A percentile compares a stretch with the other conserved stretches of the same genome.
Conservation (phyloP, 2,329 filamentous ascomycete species). For the Passalora sequoiae region DNA sequence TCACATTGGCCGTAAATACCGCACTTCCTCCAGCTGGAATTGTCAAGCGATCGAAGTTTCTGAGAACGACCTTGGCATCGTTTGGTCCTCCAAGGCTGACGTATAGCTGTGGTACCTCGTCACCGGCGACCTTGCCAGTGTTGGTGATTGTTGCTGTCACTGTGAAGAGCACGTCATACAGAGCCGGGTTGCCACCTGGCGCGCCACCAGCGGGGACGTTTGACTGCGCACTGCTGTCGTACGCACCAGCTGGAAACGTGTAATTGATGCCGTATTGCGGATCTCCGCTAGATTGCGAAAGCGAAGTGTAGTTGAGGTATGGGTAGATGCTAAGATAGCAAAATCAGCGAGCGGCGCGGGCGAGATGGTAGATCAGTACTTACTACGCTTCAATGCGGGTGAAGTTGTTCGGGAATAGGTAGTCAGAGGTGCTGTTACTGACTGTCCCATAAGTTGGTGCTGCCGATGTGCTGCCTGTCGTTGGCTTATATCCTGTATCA, state of each 20-base stretch:
- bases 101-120: slow-evolving; percentile 71
- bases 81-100: slow-evolving; percentile 72
- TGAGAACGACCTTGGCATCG: slow-evolving; percentile 62
- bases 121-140: slow-evolving; percentile 59
- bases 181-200: slow-evolving; percentile 54
- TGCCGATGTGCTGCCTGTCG: slow-evolving; percentile 55
- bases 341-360: background rate
- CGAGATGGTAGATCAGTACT: background rate
- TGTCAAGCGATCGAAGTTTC: slow-evolving; percentile 73
- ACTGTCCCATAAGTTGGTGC: slow-evolving; percentile 62
- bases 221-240: slow-evolving; percentile 56
- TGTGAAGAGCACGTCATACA: slow-evolving; percentile 66
- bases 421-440: slow-evolving; percentile 59
- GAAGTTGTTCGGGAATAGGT: slow-evolving; percentile 61
- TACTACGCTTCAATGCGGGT: slow-evolving; percentile 47
- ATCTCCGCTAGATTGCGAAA: slow-evolving; percentile 54
- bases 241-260: slow-evolving; percentile 53
- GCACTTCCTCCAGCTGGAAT: slow-evolving; percentile 64
- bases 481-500: slow-evolving; percentile 54
- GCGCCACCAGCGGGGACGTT: slow-evolving; percentile 60
- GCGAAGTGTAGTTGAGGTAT: slow-evolving; percentile 61
- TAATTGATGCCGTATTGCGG: slow-evolving; percentile 59
- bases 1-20: slow-evolving; percentile 64
- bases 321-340: slow-evolving; percentile 55
- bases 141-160: slow-evolving; percentile 66